Base-by-base conservation (phyloP, 768 basidiomycete species). In the Rhizopogon sp. region DNA sequence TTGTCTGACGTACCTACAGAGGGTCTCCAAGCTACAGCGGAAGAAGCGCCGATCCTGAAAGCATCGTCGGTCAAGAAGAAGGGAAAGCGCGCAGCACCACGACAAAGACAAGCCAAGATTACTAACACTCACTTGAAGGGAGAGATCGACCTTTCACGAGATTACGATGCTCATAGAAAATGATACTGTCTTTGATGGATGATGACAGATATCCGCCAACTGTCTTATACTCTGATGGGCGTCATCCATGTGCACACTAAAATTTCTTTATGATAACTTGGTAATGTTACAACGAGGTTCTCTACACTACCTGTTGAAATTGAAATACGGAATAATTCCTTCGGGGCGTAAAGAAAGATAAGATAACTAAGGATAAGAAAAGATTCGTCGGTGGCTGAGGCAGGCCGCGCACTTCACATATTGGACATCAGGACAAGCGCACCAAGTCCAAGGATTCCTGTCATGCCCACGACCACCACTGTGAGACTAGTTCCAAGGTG, bases 101-200 rank as follows among this genome's bases (percentile, higher is more conserved):
- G 85, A 16, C 86, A 89, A 64, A 80, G 93, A 46, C 85, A 85
- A 64, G 83, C 84, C 53, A 84, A 90, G 62, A 84, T 96, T 61
- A 95, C 92, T 39, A 97, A 96, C 63, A 84, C 87, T 3, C 93
- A 96, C 75, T 71, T 94, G 68, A 89, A 83, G 65, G 88, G 85
- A 17, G 84, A 88, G 63, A 88, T 97, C 74, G 93, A 96, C 70
- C 70, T 96, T 49, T 84, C 86, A 43, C 81, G 81, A 58, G 90
- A 93, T 64, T 91, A 83, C 67, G 73, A 77, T 49, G 60, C 58
- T 7, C 44, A 51, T 17, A 44, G 31, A 28, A 61, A 60, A 42
- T 51, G 29, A 53, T 25, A 1, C 35, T 37, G 13, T 13, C 5
- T 37, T 13, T 37, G 10, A 37, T 11, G 8, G 8, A 33, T 9